These are phyloP conservation scores for Trichosporon coremiiforme DNA, from an alignment of 1,284 basidiomycete species.

Conservation along the genomic window DNA sequence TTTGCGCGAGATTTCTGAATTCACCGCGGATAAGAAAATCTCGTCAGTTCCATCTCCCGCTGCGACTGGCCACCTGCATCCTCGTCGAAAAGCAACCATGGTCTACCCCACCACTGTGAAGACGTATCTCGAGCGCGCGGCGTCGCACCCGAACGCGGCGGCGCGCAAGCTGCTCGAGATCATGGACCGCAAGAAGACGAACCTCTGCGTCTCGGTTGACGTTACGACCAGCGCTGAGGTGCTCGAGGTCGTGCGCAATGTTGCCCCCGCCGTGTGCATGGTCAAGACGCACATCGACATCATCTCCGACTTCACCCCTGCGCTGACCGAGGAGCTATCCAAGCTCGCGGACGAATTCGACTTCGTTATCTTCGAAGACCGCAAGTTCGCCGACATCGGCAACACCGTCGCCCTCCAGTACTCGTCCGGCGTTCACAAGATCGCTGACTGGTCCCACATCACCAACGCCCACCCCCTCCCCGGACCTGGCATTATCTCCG, in stretches of 20 bases:
- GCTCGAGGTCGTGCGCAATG: constrained; percentile 80
- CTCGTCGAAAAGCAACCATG: constrained; percentile 25
- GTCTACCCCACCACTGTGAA: constrained; percentile 46
- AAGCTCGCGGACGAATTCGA: constrained; percentile 78
- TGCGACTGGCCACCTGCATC: neutral
- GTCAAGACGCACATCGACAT: constrained; percentile 99
- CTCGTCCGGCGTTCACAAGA: constrained; percentile 87
- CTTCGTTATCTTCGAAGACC: constrained; percentile 97
- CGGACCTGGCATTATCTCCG: constrained; percentile 88
- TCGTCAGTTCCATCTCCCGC: constrained; percentile 5
- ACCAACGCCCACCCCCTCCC: constrained; percentile 96
- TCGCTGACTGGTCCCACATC: constrained; percentile 94
- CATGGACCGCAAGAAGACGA: constrained; percentile 85
- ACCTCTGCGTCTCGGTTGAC: constrained; percentile 94
- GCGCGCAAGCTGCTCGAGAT: constrained; percentile 75
- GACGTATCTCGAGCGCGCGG: constrained; percentile 69
- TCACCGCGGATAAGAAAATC: neutral
- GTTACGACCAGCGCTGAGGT: constrained; percentile 83
- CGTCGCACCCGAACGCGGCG: constrained; percentile 69
- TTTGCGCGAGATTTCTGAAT: constrained; percentile 4
- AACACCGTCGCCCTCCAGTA: constrained; percentile 97
- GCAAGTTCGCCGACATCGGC: constrained; percentile 99
- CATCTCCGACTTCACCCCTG: constrained; percentile 83
- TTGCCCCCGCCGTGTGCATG: constrained; percentile 86
- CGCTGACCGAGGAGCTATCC: constrained; percentile 71